Evolutionary conservation across 345 rosid genomes (phyloP), one percentile per base, ranked within the genome.

Genomic region (Erodium maritimum): DNA sequence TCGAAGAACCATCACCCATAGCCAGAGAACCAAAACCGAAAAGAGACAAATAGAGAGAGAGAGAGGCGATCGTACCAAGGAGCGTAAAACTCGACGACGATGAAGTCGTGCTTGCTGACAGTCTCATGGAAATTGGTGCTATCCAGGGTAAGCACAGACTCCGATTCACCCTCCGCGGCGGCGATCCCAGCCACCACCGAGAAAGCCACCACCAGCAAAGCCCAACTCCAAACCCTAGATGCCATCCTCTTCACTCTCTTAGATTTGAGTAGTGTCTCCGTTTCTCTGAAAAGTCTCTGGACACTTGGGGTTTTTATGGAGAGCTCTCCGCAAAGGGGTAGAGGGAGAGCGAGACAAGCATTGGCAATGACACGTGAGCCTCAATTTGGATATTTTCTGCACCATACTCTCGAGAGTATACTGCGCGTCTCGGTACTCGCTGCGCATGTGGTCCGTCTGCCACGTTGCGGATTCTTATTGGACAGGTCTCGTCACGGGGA

Each of bases 71-170:
- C 17, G 25, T 67, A 93, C 99, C 99, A 93, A 23, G 96, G 97
- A 55, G 99, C 97, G 73, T 93, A 93, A 73, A 93, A 93, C 65
- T 93, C 96, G 29, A 93, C 96, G 70, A 90, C 96, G 73, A 93
- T 63, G 77, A 93, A 83, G 21, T 93, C 80, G 71, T 82, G 90
- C 68, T 87, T 87, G 75, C 58, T 69, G 64, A 93, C 72, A 17
- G 80, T 77, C 19, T 90, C 97, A 20, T 86, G 68, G 79, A 93
- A 90, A 80, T 93, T 93, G 48, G 99, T 71, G 79, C 79, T 79
- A 72, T 85, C 97, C 24, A 93, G 72, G 6, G 96, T 90, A 69
- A 90, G 65, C 19, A 93, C 97, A 68, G 77, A 82, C 75, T 90
- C 94, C 50, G 81, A 68, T 60, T 69, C 86, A 9, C 68, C 54